A percentile compares a stretch with the other conserved stretches of the same genome.
Conservation (phyloP, 192 early-diverging fungal genomes). For the Funneliformis mosseae region DNA sequence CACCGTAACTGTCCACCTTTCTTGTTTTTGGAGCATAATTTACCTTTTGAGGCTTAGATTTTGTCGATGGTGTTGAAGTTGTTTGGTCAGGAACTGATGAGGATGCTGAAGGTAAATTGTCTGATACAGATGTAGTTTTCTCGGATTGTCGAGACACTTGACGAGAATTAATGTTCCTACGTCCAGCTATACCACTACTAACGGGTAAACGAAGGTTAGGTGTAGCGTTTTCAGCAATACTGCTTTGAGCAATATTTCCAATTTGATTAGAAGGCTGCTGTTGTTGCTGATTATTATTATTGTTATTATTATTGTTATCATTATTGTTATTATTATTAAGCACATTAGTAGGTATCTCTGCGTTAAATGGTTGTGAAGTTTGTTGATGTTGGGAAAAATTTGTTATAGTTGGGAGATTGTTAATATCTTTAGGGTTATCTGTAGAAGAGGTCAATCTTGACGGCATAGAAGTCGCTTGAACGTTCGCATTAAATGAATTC, state of each 20-base stretch:
- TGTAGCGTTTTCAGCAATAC: background rate
- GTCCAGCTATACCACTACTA: constrained; percentile 10
- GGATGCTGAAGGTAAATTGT: background rate
- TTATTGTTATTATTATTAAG: background rate
- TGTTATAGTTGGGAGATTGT: background rate
- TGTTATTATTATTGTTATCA: background rate
- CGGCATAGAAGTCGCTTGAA: background rate
- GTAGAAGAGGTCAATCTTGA: background rate
- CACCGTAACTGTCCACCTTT: constrained; percentile 75
- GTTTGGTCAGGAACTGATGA: background rate
- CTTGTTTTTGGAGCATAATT: constrained; percentile 63
- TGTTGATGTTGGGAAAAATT: background rate
- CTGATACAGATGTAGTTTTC: background rate
- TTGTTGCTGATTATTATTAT: background rate
- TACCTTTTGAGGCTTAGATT: constrained; percentile 29
- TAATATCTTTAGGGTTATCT: constrained; percentile 3
- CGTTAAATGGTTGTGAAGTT: background rate
- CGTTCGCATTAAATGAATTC: background rate
- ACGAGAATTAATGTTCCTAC: background rate
- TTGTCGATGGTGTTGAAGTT: background rate
- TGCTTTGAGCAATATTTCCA: background rate
- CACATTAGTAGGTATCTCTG: background rate
- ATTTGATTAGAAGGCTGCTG: background rate
- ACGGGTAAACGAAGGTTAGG: constrained; percentile 11
- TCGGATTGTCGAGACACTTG: constrained; percentile 15